A percentile compares a stretch with the other conserved stretches of the same genome.
Conservation (phyloP, 192 early-diverging fungal species). For the Coemansia biformis region DNA sequence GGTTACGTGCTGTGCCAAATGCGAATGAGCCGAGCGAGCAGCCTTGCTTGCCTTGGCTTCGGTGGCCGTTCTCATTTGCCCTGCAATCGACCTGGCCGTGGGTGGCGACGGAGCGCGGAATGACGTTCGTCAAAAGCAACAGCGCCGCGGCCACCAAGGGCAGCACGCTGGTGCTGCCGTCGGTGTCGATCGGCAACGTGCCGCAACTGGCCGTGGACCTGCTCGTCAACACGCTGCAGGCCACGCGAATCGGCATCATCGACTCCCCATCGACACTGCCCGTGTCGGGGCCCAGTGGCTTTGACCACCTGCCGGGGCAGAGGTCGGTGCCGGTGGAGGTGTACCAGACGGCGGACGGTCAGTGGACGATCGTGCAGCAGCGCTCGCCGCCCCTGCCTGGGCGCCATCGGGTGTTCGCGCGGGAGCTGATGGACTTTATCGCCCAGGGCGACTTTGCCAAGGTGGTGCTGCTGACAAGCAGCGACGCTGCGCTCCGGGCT, state of each 20-base stretch:
- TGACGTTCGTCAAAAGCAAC: not conserved
- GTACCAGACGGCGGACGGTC: slow-evolving; percentile 59
- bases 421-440: slow-evolving; percentile 57
- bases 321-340: slow-evolving; percentile 50
- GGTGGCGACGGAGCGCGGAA: not conserved
- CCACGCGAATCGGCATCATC: slow-evolving; percentile 59
- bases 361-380: slow-evolving; percentile 69
- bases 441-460: slow-evolving; percentile 47
- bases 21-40: no score
- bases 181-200: slow-evolving; percentile 76
- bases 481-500: slow-evolving; percentile 59
- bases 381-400: slow-evolving; percentile 58
- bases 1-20: no score
- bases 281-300: slow-evolving; percentile 52
- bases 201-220: slow-evolving; percentile 69
- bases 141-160: not conserved
- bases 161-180: slow-evolving; percentile 50
- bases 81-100: not conserved
- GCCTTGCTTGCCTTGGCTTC: not conserved
- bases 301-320: slow-evolving; percentile 23
- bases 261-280: slow-evolving; percentile 56
- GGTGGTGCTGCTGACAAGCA: slow-evolving; percentile 59
- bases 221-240: slow-evolving; percentile 57
- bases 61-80: no score
- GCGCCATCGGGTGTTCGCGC: slow-evolving; percentile 46